Evolutionary conservation across 805 yeast genomes (phyloP).

Genomic region (Saitoella complicata): DNA sequence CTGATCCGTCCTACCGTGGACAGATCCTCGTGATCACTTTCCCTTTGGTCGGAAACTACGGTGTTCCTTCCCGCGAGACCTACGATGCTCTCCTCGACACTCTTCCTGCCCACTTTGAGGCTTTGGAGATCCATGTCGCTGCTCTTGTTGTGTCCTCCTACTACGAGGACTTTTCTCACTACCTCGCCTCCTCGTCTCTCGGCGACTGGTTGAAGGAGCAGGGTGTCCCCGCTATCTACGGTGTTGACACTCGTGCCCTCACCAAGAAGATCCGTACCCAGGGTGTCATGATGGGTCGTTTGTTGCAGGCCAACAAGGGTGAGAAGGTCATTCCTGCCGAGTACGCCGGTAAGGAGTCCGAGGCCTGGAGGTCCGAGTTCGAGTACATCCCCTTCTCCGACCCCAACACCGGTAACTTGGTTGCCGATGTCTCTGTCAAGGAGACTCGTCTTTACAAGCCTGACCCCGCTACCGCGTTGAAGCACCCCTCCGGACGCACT

Average conservation of each 20-base stretch:
- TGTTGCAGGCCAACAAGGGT: conserved; percentile 38
- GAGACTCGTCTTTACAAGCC: conserved; percentile 69
- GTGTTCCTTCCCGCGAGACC: conserved; percentile 82
- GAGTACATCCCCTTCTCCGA: conserved; percentile 78
- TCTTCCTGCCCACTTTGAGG: conserved; percentile 86
- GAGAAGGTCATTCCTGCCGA: background rate
- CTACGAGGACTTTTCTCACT: conserved; percentile 91
- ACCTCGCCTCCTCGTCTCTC: conserved; percentile 77
- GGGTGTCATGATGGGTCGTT: conserved; percentile 88
- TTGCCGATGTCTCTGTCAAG: conserved; percentile 71
- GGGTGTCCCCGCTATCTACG: conserved; percentile 90
- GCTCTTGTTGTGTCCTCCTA: conserved; percentile 94
- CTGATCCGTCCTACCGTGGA: conserved; percentile 95
- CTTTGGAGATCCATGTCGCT: conserved; percentile 81
- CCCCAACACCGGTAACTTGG: conserved; percentile 83
- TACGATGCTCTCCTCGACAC: conserved; percentile 58
- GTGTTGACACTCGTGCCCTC: conserved; percentile 90
- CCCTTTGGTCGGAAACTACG: conserved; percentile 95
- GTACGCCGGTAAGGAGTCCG: conserved; percentile 19
- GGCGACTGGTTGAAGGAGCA: conserved; percentile 87
- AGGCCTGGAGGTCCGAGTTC: conserved; percentile 46
- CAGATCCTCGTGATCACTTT: conserved; percentile 94
- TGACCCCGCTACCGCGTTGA: conserved; percentile 31
- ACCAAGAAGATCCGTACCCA: conserved; percentile 83
- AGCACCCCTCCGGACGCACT: conserved; percentile 57